Evolutionary conservation across 768 basidiomycete genomes (phyloP).

Genomic region (Tricholomella constricta): DNA sequence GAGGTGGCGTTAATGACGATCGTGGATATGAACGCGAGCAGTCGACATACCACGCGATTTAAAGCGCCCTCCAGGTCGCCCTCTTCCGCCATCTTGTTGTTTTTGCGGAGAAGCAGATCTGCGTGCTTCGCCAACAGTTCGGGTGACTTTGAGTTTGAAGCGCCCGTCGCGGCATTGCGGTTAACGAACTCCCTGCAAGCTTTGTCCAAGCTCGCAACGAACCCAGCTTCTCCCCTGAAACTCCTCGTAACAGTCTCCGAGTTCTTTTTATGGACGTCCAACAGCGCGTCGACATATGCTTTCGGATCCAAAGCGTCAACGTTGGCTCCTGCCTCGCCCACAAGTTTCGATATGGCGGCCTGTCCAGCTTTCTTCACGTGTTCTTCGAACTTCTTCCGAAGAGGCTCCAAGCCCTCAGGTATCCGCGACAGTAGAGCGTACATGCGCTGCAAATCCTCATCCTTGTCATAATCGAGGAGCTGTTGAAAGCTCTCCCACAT

Average conservation of each 20-base stretch:
- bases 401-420: constrained; percentile 84
- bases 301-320: constrained; percentile 83
- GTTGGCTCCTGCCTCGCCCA: constrained; percentile 54
- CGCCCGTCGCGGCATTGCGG: constrained; percentile 84
- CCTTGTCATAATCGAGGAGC: constrained; percentile 89
- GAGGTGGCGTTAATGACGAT: constrained; percentile 28
- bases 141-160: constrained; percentile 85
- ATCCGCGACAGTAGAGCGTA: constrained; percentile 91
- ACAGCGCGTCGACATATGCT: constrained; percentile 88
- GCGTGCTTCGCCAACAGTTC: constrained; percentile 92
- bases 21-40: constrained; percentile 25
- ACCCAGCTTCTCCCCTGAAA: constrained; percentile 91
- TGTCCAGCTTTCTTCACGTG: constrained; percentile 93
- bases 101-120: constrained; percentile 88
- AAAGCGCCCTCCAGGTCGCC: constrained; percentile 87
- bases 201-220: constrained; percentile 91
- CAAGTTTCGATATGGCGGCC: constrained; percentile 75
- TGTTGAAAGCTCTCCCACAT: constrained; percentile 95
- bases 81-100: constrained; percentile 93
- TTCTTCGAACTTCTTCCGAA: constrained; percentile 90
- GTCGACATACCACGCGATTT: constrained; percentile 75
- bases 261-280: constrained; percentile 92
- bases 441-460: constrained; percentile 94
- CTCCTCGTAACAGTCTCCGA: constrained; percentile 84
- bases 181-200: constrained; percentile 97